Conservation (phyloP, 371 early-diverging fungal genomes). For the Choanephora cucurbitarum region DNA sequence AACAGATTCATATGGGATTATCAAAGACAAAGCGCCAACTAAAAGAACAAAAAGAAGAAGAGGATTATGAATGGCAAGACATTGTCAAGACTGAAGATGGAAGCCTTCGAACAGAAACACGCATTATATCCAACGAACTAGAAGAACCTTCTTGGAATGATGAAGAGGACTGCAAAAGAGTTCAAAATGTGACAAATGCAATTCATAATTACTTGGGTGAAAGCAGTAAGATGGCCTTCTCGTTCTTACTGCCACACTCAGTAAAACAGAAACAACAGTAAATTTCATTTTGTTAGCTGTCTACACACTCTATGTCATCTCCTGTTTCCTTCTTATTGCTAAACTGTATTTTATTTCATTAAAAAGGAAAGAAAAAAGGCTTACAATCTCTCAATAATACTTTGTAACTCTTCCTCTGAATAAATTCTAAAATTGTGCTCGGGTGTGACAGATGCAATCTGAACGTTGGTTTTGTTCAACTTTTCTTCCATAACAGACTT, state of each 20-base stretch:
- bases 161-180: slow-evolving; percentile 15
- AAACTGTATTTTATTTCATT: slow-evolving; percentile 5
- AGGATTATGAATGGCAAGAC: slow-evolving; percentile 12
- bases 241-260: neutral
- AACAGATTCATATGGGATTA: no score
- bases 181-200: slow-evolving; percentile 1
- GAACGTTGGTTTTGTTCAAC: slow-evolving; percentile 93
- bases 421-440: slow-evolving; percentile 78
- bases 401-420: slow-evolving; percentile 71
- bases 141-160: slow-evolving; percentile 20
- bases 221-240: neutral
- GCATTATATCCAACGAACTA: slow-evolving; percentile 5
- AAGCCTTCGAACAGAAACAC: neutral
- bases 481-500: slow-evolving; percentile 99
- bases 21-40: neutral
- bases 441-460: slow-evolving; percentile 92
- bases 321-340: slow-evolving; percentile 4
- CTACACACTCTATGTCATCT: slow-evolving; percentile 4
- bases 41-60: neutral
- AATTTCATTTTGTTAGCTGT: slow-evolving; percentile 7
- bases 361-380: neutral
- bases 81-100: slow-evolving; percentile 5
- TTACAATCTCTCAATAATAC: slow-evolving; percentile 67
- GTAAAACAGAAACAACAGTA: neutral
- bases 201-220: neutral